Conservation (phyloP, 495 filamentous ascomycete genomes). For the Gamarada debralockiae region DNA sequence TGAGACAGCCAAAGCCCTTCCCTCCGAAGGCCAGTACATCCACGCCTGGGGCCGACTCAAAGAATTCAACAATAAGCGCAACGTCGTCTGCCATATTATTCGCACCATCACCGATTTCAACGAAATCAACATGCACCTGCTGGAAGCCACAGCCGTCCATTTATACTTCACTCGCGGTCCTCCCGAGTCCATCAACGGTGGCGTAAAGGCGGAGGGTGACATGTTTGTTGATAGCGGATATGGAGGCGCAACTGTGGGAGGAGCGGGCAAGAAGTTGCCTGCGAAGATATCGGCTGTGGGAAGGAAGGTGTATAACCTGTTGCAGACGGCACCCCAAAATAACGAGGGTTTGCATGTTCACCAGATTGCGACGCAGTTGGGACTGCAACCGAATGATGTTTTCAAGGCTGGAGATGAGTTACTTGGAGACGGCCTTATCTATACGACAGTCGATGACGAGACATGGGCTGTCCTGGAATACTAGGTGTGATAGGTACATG, state of each 20-base stretch:
- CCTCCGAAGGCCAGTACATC: conserved; percentile 67
- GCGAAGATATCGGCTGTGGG: conserved; percentile 51
- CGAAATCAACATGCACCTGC: conserved; percentile 83
- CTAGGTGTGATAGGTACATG: conserved; percentile 24
- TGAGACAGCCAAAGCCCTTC: conserved; percentile 33
- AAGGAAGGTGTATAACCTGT: conserved; percentile 60
- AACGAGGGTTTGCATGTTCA: conserved; percentile 80
- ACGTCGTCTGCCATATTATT: conserved; percentile 77
- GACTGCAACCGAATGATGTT: conserved; percentile 64
- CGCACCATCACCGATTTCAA: conserved; percentile 78
- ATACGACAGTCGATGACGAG: conserved; percentile 86
- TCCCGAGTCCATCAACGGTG: conserved; percentile 35
- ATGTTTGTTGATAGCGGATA: conserved; percentile 50
- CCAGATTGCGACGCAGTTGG: conserved; percentile 59
- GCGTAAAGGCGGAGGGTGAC: conserved; percentile 28
- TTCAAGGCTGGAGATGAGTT: conserved; percentile 74
- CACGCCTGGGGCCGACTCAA: conserved; percentile 78
- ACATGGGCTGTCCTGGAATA: conserved; percentile 72
- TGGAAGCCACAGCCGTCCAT: conserved; percentile 86
- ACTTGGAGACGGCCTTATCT: conserved; percentile 67
- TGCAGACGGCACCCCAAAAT: conserved; percentile 59
- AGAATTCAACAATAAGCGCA: conserved; percentile 70
- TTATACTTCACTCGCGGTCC: conserved; percentile 80
- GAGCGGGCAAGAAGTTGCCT: conserved; percentile 30
- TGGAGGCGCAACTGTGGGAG: conserved; percentile 20